These are phyloP conservation scores for Nepenthes alata DNA, from an alignment of 179 eudicot genomes.

Conservation along the genomic window DNA sequence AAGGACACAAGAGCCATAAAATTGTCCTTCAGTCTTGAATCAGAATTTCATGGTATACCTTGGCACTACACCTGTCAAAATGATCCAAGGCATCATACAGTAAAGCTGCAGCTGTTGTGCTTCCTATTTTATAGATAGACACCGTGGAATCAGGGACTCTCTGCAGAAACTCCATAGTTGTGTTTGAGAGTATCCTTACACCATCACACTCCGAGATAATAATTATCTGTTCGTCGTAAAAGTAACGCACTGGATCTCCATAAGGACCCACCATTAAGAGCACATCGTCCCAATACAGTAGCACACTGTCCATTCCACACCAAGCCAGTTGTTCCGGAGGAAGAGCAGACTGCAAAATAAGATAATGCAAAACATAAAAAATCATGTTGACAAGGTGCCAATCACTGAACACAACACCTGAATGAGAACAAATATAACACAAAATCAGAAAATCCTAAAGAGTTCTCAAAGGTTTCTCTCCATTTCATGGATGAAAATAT, in stretches of 20 bases:
- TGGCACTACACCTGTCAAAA: constrained; percentile 89
- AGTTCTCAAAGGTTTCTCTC: too few relatives aligned
- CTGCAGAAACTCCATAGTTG: constrained; percentile 87
- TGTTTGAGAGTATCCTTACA: constrained; percentile 80
- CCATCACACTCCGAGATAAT: constrained; percentile 96
- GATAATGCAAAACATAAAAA: not conserved
- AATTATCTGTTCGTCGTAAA: constrained; percentile 78
- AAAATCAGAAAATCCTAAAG: too few relatives aligned
- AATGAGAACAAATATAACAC: too few relatives aligned
- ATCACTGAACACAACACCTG: too few relatives aligned
- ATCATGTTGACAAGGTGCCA: too few relatives aligned
- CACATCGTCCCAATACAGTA: constrained; percentile 90
- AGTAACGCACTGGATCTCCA: constrained; percentile 82
- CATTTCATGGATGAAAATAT: too few relatives aligned
- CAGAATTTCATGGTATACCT: constrained; percentile 33
- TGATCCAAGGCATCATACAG: constrained; percentile 95
- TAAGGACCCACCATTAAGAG: constrained; percentile 95
- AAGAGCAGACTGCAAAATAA: constrained; percentile 63
- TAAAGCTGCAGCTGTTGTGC: constrained; percentile 91
- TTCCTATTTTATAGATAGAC: constrained; percentile 87
- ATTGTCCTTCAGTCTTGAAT: too few relatives aligned
- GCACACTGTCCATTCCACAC: constrained; percentile 96
- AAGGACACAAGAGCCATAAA: not conserved
- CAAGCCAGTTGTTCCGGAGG: constrained; percentile 98
- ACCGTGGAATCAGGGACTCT: constrained; percentile 95